Base-by-base conservation (phyloP, 208 protist species). In the Herpetomonas muscarum region DNA sequence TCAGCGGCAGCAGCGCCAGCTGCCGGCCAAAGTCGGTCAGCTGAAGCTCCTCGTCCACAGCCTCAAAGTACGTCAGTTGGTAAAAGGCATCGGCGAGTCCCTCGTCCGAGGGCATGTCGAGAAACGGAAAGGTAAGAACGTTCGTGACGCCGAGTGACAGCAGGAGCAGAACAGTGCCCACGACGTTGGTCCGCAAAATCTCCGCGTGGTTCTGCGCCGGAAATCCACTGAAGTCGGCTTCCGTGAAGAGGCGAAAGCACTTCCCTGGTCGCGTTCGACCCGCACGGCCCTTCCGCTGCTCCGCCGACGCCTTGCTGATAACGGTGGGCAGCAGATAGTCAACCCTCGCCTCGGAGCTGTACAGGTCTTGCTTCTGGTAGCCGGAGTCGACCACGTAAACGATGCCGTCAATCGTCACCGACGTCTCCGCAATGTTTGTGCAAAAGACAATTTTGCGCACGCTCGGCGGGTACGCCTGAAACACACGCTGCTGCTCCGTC, bases 361-460 rank as follows among this genome's bases (percentile, higher is more conserved):
- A 98, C 19, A 97, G 74, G 63, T 97, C 99, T 73, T 99, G 98
- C 81, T 99, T 99, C 46, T 95, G 83, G 56, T 99, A 99, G 19
- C 98, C 98, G 26, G 96, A 94, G 81, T 99, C 98, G 15, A 99
- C 87, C 3, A 99, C 98, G 70, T 98, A 99, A 25, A 99, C 97
- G 49, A 99, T 96, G 49, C 98, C 98, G 56, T 99, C 97, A 61
- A 99, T 99, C 2, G 98, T 99, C 19, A 99, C 72, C 1, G 98
- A 99, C 3, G 98, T 99, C 73, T 99, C 98, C 5, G 98, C 99
- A 49, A 99, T 99, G 81, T 99, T 99, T 5, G 99, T 99, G 1
- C 98, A 74, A 29, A 99, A 80, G 0, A 99, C 88, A 19, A 98
- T 87, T 70, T 99, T 98, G 41, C 96, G 70, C 24, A 57, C 67